These are phyloP conservation scores for Colletotrichum incanum DNA, from an alignment of 2,329 filamentous ascomycete genomes.

Conservation along the genomic window DNA sequence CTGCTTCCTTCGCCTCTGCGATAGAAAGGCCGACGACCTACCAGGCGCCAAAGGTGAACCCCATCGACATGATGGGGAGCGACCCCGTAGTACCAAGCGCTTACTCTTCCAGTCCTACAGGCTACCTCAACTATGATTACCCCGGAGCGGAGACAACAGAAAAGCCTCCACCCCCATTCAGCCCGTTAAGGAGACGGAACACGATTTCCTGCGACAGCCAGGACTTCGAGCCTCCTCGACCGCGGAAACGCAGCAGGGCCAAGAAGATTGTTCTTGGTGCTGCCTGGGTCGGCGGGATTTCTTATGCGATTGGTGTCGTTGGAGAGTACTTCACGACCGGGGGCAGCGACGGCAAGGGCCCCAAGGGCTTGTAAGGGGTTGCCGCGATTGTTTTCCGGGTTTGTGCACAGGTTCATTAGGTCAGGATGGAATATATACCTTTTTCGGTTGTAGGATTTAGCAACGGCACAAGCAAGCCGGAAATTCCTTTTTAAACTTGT, in stretches of 20 bases:
- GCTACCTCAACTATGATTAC: slow-evolving; percentile 74
- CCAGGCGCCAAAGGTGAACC: slow-evolving; percentile 62
- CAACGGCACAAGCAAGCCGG: background rate
- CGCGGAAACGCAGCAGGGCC: slow-evolving; percentile 59
- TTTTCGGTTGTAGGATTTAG: background rate
- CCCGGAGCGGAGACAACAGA: slow-evolving; percentile 49
- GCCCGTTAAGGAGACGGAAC: slow-evolving; percentile 54
- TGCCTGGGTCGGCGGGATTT: slow-evolving; percentile 67
- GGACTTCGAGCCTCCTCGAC: slow-evolving; percentile 57
- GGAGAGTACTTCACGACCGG: slow-evolving; percentile 70
- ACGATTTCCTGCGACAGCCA: slow-evolving; percentile 60
- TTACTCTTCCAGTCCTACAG: slow-evolving; percentile 76
- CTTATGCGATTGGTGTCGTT: slow-evolving; percentile 73
- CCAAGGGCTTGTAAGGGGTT: slow-evolving; percentile 38
- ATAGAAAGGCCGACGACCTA: slow-evolving; percentile 41
- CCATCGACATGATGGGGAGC: slow-evolving; percentile 70
- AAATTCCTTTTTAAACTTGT: slow-evolving; percentile 7
- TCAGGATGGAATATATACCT: slow-evolving; percentile 4
- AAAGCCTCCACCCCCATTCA: slow-evolving; percentile 56
- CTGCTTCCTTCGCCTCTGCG: slow-evolving; percentile 4
- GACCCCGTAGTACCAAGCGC: slow-evolving; percentile 59
- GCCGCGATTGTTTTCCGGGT: background rate
- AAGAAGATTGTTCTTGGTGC: slow-evolving; percentile 69
- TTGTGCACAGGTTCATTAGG: background rate
- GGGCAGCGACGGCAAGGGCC: slow-evolving; percentile 59